Evolutionary conservation across 768 basidiomycete species (phyloP).

Genomic region (Xerocomus spinulosus): DNA sequence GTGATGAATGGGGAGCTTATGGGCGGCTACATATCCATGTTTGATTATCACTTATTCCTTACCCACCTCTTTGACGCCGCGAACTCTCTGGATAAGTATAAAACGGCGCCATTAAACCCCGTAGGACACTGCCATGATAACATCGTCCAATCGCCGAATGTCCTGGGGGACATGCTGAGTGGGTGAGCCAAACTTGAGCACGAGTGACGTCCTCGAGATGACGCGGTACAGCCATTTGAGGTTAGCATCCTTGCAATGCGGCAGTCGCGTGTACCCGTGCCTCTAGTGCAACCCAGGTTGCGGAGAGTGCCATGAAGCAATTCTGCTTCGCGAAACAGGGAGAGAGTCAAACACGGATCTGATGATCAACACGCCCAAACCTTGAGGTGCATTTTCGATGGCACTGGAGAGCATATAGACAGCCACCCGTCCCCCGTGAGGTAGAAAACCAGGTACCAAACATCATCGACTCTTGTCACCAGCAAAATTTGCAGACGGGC

Average conservation of each 20-base stretch:
- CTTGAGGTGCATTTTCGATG: conserved; percentile 11
- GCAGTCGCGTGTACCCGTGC: conserved; percentile 6
- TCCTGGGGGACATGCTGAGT: conserved; percentile 12
- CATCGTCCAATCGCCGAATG: conserved; percentile 12
- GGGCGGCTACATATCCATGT: conserved; percentile 14
- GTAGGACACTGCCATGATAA: conserved; percentile 5
- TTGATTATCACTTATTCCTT: not conserved
- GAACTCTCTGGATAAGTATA: conserved; percentile 3
- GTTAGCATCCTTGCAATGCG: conserved; percentile 12
- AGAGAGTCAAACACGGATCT: conserved; percentile 13
- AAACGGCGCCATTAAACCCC: not conserved
- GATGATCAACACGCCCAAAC: conserved; percentile 9
- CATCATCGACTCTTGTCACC: not conserved
- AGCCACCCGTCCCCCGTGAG: not conserved
- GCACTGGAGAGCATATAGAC: conserved; percentile 15
- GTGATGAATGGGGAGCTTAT: not conserved
- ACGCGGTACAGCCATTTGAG: not conserved
- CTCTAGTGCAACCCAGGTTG: not conserved
- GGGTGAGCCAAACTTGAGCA: conserved; percentile 9
- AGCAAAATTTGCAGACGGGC: not conserved
- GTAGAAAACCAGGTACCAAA: conserved; percentile 3
- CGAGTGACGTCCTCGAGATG: conserved; percentile 12
- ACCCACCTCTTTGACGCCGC: not conserved
- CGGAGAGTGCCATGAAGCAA: conserved; percentile 4
- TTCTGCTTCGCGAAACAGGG: no score